These are phyloP conservation scores for Gloeopeniophorella convolvens DNA, from an alignment of 768 basidiomycete genomes.

Conservation along the genomic window DNA sequence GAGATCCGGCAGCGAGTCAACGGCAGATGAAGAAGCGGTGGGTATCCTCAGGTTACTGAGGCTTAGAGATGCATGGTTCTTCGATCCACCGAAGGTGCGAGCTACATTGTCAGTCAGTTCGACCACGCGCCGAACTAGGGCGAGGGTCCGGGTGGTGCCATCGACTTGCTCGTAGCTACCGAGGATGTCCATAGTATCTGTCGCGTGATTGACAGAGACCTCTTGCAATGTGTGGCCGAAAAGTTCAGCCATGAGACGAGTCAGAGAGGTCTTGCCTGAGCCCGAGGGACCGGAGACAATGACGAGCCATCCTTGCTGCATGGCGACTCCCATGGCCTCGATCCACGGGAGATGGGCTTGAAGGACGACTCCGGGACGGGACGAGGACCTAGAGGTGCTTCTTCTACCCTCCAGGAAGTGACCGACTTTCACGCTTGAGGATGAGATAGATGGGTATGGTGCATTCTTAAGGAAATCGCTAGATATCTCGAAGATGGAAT, in stretches of 20 bases:
- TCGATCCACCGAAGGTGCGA: conserved; percentile 28
- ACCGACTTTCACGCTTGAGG: conserved; percentile 58
- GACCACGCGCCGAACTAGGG: conserved; percentile 37
- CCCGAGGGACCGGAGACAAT: conserved; percentile 73
- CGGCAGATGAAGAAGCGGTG: not conserved
- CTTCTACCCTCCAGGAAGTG: conserved; percentile 40
- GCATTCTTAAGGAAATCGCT: conserved; percentile 22
- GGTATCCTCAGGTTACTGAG: conserved; percentile 1
- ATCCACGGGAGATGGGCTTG: conserved; percentile 58
- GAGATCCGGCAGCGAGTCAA: conserved; percentile 14
- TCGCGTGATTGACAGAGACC: conserved; percentile 75
- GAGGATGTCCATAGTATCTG: conserved; percentile 89
- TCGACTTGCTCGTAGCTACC: conserved; percentile 96
- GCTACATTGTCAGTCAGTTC: conserved; percentile 33
- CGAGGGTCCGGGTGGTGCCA: conserved; percentile 32
- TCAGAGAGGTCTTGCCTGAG: conserved; percentile 74
- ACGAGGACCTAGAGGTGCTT: conserved; percentile 26
- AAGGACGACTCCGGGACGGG: conserved; percentile 44
- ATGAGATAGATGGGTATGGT: conserved; percentile 39
- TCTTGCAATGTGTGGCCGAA: conserved; percentile 66
- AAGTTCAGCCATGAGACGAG: conserved; percentile 61
- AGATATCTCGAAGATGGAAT: conserved; percentile 39
- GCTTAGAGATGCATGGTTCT: not conserved
- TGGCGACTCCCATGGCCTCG: conserved; percentile 68
- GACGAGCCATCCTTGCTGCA: conserved; percentile 79